Conservation (phyloP, 768 basidiomycete species). For the Boletus subcaerulescens region DNA sequence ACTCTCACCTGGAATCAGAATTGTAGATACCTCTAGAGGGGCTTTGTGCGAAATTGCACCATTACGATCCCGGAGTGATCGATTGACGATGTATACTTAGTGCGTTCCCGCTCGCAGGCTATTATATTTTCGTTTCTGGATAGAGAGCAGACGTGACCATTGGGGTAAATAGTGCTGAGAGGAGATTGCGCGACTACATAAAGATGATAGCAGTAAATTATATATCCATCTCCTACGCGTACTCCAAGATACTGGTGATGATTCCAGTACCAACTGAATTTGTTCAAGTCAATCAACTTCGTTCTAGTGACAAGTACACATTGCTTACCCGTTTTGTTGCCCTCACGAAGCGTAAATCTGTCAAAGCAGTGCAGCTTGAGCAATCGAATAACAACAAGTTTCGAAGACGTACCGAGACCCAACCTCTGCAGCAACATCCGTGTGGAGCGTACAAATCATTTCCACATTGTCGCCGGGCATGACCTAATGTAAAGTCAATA, state of each 20-base stretch:
- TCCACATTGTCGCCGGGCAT: conserved; percentile 99
- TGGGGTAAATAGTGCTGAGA: conserved; percentile 12
- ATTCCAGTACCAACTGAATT: conserved; percentile 86
- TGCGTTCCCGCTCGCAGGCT: too few relatives aligned
- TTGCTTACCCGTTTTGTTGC: conserved; percentile 81
- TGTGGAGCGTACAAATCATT: conserved; percentile 77
- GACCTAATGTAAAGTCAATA: conserved; percentile 45
- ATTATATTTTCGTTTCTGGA: too few relatives aligned
- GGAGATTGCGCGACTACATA: conserved; percentile 21
- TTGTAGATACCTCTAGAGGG: background rate
- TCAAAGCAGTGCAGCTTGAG: background rate
- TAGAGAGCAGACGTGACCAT: too few relatives aligned
- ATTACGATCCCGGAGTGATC: too few relatives aligned
- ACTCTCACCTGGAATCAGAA: background rate
- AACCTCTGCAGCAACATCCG: conserved; percentile 85
- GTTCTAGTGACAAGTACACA: background rate
- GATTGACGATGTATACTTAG: too few relatives aligned
- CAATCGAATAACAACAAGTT: background rate
- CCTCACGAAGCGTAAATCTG: conserved; percentile 89
- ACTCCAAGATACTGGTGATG: conserved; percentile 77
- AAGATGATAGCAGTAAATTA: conserved; percentile 21
- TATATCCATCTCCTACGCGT: conserved; percentile 23
- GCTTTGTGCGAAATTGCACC: too few relatives aligned
- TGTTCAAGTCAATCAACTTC: conserved; percentile 17
- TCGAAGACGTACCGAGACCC: conserved; percentile 62